Conservation (phyloP, 495 filamentous ascomycete genomes). For the Aeminium ludgeri region DNA sequence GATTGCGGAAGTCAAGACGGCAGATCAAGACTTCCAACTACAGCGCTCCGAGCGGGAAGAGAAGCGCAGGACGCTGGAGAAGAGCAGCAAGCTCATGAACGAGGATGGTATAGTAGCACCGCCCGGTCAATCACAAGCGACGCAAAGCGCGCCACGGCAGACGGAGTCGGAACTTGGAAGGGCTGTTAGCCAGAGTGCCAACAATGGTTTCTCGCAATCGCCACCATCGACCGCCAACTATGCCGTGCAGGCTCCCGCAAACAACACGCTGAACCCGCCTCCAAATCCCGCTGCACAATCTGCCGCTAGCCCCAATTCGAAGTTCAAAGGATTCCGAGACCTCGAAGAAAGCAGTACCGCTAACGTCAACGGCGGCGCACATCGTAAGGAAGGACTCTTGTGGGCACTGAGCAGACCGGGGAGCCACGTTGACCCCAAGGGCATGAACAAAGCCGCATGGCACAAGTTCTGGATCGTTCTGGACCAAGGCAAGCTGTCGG, state of each 20-base stretch:
- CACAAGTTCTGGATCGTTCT: conserved; percentile 99
- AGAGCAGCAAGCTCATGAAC: conserved; percentile 47
- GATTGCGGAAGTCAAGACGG: conserved; percentile 69
- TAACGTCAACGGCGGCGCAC: conserved; percentile 33
- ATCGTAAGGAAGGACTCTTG: conserved; percentile 78
- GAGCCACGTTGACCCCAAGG: conserved; percentile 86
- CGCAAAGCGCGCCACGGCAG: conserved; percentile 1
- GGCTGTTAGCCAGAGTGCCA: not conserved
- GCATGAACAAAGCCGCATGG: conserved; percentile 93
- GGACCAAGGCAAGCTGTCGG: conserved; percentile 86
- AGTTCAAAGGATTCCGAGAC: conserved; percentile 79
- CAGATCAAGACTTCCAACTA: conserved; percentile 90
- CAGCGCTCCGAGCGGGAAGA: conserved; percentile 86
- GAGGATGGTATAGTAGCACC: conserved; percentile 10
- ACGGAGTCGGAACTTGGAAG: conserved; percentile 5
- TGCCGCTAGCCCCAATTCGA: conserved; percentile 36
- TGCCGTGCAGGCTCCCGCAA: conserved; percentile 5
- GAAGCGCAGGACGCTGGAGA: conserved; percentile 75
- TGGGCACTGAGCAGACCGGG: conserved; percentile 91
- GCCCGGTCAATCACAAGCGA: conserved; percentile 5
- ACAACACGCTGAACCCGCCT: conserved; percentile 4
- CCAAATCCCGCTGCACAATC: not conserved
- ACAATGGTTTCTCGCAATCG: conserved; percentile 6
- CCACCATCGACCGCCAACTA: conserved; percentile 7
- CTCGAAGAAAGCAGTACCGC: conserved; percentile 46